A percentile compares a stretch with the other conserved stretches of the same genome.
These are phyloP conservation scores for Cerioporus squamosus DNA, from an alignment of 1,284 basidiomycete species.

Conservation along the genomic window DNA sequence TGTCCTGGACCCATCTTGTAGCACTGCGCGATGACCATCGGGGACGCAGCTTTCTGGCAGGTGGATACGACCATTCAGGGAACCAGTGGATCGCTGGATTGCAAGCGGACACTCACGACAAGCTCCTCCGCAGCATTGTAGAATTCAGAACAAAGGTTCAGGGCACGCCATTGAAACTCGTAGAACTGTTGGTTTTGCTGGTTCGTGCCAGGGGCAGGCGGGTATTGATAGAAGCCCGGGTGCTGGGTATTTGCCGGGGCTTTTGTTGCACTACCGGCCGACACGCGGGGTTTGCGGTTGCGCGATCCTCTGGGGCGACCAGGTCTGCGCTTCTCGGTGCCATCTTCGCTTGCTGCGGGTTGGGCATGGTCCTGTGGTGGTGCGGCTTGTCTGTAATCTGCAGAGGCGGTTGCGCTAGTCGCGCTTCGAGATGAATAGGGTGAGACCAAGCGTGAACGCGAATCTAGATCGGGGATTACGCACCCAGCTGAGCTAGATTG, in stretches of 20 bases:
- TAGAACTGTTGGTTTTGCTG: conserved; percentile 79
- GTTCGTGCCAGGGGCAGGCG: conserved; percentile 35
- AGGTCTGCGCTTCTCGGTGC: conserved; percentile 62
- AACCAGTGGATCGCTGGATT: conserved; percentile 9
- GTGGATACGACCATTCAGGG: conserved; percentile 4
- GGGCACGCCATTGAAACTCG: conserved; percentile 82
- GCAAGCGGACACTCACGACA: conserved; percentile 55
- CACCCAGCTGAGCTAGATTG: conserved; percentile 36
- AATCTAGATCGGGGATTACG: conserved; percentile 31
- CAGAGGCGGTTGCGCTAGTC: conserved; percentile 20
- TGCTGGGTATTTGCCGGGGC: conserved; percentile 50
- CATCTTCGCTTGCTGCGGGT: conserved; percentile 30
- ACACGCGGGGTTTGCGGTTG: conserved; percentile 56
- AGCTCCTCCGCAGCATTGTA: conserved; percentile 84
- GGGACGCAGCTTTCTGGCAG: conserved; percentile 69
- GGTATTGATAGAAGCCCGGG: conserved; percentile 40
- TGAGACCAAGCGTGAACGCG: conserved; percentile 15
- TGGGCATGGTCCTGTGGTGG: conserved; percentile 22
- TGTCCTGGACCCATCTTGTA: conserved; percentile 71
- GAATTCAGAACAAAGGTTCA: conserved; percentile 81
- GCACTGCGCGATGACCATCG: conserved; percentile 76
- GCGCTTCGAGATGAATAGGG: conserved; percentile 23
- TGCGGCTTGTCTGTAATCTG: conserved; percentile 21
- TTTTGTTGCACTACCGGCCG: conserved; percentile 33
- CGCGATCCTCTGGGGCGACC: conserved; percentile 78